phyloP scores from a whole-genome alignment of 31 red algal genomes.

The Odonthalia washingtoniensis region DNA sequence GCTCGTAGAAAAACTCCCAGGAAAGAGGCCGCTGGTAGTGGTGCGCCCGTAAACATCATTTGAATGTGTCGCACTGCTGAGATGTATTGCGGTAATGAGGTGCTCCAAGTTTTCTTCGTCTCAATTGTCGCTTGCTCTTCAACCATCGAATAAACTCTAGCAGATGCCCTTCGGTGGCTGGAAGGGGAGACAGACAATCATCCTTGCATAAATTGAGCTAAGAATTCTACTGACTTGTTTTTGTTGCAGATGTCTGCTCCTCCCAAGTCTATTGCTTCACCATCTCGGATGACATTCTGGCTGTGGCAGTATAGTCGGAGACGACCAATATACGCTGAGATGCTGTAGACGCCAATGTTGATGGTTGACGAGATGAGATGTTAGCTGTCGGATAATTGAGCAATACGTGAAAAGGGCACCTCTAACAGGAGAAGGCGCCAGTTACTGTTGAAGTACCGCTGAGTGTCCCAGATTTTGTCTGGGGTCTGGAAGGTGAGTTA shows the following conservation, averaged over 20 bases:
- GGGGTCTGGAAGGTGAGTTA: neutral
- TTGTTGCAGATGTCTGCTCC: neutral
- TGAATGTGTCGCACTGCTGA: slow-evolving; percentile 4
- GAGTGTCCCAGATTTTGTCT: slow-evolving; percentile 6
- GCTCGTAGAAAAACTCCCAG: neutral
- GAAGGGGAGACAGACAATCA: neutral
- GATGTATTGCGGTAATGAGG: slow-evolving; percentile 10
- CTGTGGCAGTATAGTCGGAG: neutral
- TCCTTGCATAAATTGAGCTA: neutral
- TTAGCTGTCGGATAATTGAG: too few species aligned
- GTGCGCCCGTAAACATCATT: neutral
- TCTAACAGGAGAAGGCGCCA: neutral
- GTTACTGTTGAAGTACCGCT: neutral
- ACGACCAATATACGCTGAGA: neutral
- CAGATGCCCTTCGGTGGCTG: slow-evolving; percentile 10
- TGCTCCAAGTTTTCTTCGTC: neutral
- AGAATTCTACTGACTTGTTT: neutral
- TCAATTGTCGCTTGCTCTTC: neutral
- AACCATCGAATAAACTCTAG: slow-evolving; percentile 9
- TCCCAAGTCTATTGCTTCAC: neutral
- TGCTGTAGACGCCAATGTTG: too few species aligned
- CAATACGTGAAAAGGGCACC: neutral
- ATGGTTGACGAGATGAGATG: too few species aligned
- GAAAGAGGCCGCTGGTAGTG: neutral
- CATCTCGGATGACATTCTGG: neutral